A percentile compares a stretch with the other conserved stretches of the same genome.
Conservation (phyloP, 768 basidiomycete species). For the Naganishia randhawae region DNA sequence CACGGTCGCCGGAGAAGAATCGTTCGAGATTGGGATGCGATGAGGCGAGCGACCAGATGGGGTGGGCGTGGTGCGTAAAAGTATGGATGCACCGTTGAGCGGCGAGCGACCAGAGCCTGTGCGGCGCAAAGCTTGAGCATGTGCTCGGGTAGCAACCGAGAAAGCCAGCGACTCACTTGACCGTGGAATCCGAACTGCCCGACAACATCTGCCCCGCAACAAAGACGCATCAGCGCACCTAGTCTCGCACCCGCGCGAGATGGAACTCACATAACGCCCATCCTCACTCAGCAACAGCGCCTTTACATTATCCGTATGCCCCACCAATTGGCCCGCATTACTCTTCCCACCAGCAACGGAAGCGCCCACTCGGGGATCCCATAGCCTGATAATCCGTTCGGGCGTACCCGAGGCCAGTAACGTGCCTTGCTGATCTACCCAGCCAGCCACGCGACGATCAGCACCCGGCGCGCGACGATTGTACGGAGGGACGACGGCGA, state of each 20-base stretch:
- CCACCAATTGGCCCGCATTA: constrained; percentile 71
- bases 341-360: constrained; percentile 57
- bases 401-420: constrained; percentile 85
- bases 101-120: constrained; percentile 91
- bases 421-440: constrained; percentile 60
- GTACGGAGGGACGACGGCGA: neutral
- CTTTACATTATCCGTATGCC: constrained; percentile 95
- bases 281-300: constrained; percentile 85
- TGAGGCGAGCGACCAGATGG: constrained; percentile 86
- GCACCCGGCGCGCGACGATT: neutral
- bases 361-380: constrained; percentile 79
- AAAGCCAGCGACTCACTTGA: constrained; percentile 39
- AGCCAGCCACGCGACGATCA: neutral
- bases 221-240: neutral
- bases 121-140: neutral
- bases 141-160: neutral
- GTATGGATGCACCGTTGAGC: constrained; percentile 86
- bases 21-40: constrained; percentile 76
- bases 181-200: constrained; percentile 51
- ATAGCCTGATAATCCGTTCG: constrained; percentile 81
- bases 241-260: neutral
- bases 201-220: constrained; percentile 43
- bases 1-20: constrained; percentile 92
- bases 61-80: constrained; percentile 86
- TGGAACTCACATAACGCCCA: constrained; percentile 72